A percentile compares a stretch with the other conserved stretches of the same genome.
phyloP scores from a whole-genome alignment of 108 stramenopile species.

The Discostella pseudostelligera region DNA sequence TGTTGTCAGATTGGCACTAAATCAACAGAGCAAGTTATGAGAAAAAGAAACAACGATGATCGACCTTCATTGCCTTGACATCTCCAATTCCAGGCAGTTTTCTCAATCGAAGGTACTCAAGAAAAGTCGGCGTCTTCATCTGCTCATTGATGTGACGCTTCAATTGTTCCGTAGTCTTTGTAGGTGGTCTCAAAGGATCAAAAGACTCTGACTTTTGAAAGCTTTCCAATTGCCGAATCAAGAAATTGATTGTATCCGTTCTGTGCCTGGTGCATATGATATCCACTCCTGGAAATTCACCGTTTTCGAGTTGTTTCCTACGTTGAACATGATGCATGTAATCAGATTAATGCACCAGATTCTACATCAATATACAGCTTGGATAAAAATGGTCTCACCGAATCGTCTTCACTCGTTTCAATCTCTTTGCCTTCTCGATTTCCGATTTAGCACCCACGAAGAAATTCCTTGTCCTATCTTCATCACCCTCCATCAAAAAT shows the following conservation, averaged over 20 bases:
- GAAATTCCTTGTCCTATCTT: conserved; percentile 12
- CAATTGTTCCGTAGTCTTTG: conserved; percentile 35
- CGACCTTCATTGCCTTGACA: conserved; percentile 42
- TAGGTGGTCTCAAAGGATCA: conserved; percentile 22
- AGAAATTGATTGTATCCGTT: conserved; percentile 20
- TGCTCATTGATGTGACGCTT: conserved; percentile 32
- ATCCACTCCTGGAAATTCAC: conserved; percentile 26
- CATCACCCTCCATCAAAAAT: conserved; percentile 36
- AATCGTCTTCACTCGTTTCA: conserved; percentile 37
- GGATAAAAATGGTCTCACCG: conserved; percentile 12
- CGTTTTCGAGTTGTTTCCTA: conserved; percentile 25
- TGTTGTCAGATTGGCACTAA: neutral
- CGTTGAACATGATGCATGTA: neutral
- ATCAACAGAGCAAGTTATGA: neutral
- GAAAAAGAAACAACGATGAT: neutral
- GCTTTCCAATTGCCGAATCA: conserved; percentile 32
- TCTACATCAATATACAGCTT: neutral
- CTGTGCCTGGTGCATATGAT: conserved; percentile 25
- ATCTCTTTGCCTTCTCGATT: conserved; percentile 26
- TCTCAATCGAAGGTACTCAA: conserved; percentile 36
- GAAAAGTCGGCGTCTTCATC: conserved; percentile 43
- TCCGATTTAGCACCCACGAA: conserved; percentile 19
- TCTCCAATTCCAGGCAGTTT: conserved; percentile 26
- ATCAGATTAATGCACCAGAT: no score
- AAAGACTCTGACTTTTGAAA: conserved; percentile 27